phyloP scores from a whole-genome alignment of 1,284 basidiomycete species.

The Pseudozyma hubeiensis region DNA sequence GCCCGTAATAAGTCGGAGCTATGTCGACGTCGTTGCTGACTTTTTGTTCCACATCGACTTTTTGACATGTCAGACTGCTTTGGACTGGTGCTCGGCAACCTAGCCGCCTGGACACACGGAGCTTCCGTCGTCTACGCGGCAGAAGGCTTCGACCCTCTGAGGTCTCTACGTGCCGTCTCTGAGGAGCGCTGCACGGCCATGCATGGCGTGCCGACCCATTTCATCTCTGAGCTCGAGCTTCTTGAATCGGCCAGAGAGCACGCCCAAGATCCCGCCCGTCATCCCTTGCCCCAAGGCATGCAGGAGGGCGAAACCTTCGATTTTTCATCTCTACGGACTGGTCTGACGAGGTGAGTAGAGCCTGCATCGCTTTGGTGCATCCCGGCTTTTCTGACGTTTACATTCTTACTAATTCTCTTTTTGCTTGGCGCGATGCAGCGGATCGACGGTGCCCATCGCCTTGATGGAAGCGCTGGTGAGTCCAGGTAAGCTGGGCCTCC shows the following conservation, averaged over 20 bases:
- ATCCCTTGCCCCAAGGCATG: slow-evolving; percentile 37
- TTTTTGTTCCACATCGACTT: too few species aligned
- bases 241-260: slow-evolving; percentile 72
- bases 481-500: slow-evolving; percentile 70
- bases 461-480: slow-evolving; percentile 73
- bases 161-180: slow-evolving; percentile 76
- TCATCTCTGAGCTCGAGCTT: slow-evolving; percentile 74
- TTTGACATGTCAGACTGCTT: slow-evolving; percentile 74
- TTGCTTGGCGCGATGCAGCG: slow-evolving; percentile 70
- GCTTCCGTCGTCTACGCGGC: slow-evolving; percentile 81
- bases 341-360: slow-evolving; percentile 73
- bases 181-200: slow-evolving; percentile 80
- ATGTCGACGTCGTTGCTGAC: not conserved
- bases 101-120: slow-evolving; percentile 81
- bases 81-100: slow-evolving; percentile 83
- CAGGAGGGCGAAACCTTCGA: slow-evolving; percentile 40
- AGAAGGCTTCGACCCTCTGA: slow-evolving; percentile 75
- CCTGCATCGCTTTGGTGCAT: not conserved
- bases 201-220: slow-evolving; percentile 87
- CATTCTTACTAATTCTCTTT: not conserved
- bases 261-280: slow-evolving; percentile 14
- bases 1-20: not conserved
- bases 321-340: slow-evolving; percentile 73
- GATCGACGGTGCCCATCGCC: slow-evolving; percentile 81
- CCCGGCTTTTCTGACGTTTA: not conserved